phyloP scores from a whole-genome alignment of 2,329 filamentous ascomycete genomes.

The Alternaria incomplexa region DNA sequence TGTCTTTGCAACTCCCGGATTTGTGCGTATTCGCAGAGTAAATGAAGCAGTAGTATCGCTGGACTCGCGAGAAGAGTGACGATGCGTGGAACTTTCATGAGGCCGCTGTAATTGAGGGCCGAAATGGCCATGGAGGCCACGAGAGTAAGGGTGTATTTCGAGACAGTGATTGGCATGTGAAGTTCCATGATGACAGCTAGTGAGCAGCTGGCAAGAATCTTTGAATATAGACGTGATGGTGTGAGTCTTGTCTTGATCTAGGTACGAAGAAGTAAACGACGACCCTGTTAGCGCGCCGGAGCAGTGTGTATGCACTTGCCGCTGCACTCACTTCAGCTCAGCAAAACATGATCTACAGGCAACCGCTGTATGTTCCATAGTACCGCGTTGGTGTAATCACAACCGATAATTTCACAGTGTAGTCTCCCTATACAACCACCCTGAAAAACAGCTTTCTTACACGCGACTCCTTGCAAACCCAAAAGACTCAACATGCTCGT shows the following conservation, averaged over 20 bases:
- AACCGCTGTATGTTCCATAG: background rate
- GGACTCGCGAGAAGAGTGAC: background rate
- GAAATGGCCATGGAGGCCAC: background rate
- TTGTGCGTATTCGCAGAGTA: background rate
- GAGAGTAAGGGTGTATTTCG: background rate
- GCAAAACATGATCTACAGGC: background rate
- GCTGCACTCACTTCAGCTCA: background rate
- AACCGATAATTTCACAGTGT: background rate
- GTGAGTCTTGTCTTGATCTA: background rate
- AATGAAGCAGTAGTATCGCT: fast-evolving
- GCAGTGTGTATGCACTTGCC: background rate
- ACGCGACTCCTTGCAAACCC: background rate
- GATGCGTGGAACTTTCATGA: background rate
- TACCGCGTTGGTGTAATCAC: background rate
- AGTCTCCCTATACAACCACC: background rate
- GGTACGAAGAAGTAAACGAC: background rate
- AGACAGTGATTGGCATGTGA: background rate
- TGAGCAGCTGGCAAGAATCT: background rate
- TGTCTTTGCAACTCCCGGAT: background rate
- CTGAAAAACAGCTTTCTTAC: background rate
- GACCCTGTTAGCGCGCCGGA: background rate
- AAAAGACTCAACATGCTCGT: background rate
- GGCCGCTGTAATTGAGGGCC: fast-evolving
- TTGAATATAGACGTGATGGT: background rate
- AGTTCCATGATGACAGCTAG: background rate